Conservation (phyloP, 1,284 basidiomycete genomes). For the Cryptococcus jaspeensis region DNA sequence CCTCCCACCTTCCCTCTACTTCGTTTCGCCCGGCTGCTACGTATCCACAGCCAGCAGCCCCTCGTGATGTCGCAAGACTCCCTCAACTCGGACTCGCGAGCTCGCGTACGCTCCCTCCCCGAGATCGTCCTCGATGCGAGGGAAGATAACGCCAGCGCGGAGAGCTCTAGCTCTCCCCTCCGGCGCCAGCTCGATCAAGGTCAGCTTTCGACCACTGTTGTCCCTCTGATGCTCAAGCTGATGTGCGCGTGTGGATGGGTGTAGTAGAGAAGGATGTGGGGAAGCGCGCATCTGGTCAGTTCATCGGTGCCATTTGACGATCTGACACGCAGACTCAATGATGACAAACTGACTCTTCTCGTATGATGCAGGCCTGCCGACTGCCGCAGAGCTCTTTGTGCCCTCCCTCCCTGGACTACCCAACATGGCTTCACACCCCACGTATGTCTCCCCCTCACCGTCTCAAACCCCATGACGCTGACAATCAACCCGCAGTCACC, state of each 20-base stretch:
- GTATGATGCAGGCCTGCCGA: conserved; percentile 29
- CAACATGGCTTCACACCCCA: conserved; percentile 53
- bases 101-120: background rate
- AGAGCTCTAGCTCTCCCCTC: no score
- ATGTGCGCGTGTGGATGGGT: background rate
- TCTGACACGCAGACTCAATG: background rate
- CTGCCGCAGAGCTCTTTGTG: conserved; percentile 83
- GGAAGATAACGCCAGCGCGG: no score
- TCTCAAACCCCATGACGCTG: background rate
- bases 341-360: background rate
- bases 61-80: background rate
- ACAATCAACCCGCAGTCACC: conserved; percentile 54
- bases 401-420: conserved; percentile 70
- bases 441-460: conserved; percentile 27
- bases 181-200: no score
- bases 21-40: background rate
- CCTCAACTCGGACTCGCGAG: background rate
- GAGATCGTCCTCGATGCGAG: no score
- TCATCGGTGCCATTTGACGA: background rate
- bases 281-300: background rate
- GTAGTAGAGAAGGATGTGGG: background rate
- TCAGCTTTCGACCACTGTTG: no score
- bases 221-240: background rate
- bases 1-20: background rate
- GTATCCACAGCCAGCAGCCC: background rate